phyloP scores from a whole-genome alignment of 2,329 filamentous ascomycete genomes.

The Sclerotinia nivalis region DNA sequence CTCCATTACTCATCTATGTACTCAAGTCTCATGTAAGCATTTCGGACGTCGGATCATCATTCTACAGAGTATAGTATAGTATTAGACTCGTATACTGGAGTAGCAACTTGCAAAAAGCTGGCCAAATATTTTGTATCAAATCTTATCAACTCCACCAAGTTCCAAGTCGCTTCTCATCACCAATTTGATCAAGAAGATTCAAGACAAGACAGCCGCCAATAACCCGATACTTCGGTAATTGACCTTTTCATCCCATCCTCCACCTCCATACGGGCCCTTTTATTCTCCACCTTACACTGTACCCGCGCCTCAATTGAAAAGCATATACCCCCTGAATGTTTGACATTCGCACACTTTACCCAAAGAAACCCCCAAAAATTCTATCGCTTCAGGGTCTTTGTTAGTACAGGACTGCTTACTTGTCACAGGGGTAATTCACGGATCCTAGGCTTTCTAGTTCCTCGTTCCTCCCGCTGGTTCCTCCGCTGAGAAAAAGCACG shows the following conservation, averaged over 20 bases:
- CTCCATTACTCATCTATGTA: too few species aligned
- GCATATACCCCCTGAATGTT: slow-evolving; percentile 20
- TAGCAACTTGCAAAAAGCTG: background rate
- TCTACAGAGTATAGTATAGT: background rate
- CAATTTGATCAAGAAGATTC: background rate
- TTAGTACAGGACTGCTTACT: too few species aligned
- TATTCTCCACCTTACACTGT: slow-evolving; percentile 5
- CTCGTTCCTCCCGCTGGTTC: slow-evolving; percentile 8
- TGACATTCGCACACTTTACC: slow-evolving; percentile 2
- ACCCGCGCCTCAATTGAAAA: slow-evolving; percentile 16
- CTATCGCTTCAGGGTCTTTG: slow-evolving; percentile 1
- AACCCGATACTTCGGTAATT: slow-evolving; percentile 14
- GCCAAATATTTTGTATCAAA: background rate
- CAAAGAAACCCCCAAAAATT: background rate
- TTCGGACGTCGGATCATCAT: slow-evolving; percentile 4
- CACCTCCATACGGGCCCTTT: background rate
- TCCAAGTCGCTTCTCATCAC: background rate
- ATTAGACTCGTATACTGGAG: background rate
- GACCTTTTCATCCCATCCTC: background rate
- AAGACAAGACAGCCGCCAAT: background rate
- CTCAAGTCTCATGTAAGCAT: background rate
- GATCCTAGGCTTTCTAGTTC: slow-evolving; percentile 1
- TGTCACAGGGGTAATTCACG: background rate
- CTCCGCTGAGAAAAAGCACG: background rate
- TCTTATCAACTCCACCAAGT: background rate